Conservation (phyloP, 805 yeast genomes). For the Metschnikowia vanudenii region DNA sequence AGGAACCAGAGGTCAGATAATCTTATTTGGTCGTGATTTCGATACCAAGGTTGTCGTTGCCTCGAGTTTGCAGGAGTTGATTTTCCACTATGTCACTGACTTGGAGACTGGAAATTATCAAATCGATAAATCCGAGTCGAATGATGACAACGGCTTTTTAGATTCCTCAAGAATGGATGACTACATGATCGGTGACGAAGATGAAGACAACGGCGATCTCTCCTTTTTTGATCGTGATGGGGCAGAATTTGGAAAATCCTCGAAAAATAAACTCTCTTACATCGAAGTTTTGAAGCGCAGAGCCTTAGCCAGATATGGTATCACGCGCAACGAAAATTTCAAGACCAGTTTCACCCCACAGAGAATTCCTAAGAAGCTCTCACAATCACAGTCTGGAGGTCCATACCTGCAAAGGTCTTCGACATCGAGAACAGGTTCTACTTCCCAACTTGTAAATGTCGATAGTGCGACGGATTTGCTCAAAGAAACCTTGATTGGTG, state of each 20-base stretch:
- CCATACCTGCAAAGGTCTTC: conserved; percentile 2
- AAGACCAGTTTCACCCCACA: conserved; percentile 40
- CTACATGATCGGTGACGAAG: conserved; percentile 45
- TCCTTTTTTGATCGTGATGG: conserved; percentile 36
- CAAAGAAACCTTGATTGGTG: conserved; percentile 44
- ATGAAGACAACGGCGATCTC: conserved; percentile 45
- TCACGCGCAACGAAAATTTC: conserved; percentile 33
- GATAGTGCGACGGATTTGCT: conserved; percentile 35
- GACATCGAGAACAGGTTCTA: conserved; percentile 8
- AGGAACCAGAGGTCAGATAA: conserved; percentile 21
- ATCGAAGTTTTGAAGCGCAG: conserved; percentile 43
- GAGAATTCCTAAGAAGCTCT: conserved; percentile 16
- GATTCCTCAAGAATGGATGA: conserved; percentile 40
- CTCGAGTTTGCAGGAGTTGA: conserved; percentile 35
- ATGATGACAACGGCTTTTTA: conserved; percentile 38
- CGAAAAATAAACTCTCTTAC: conserved; percentile 34
- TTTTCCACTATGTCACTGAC: conserved; percentile 38
- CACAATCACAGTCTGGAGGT: not conserved
- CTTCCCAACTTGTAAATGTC: conserved; percentile 21
- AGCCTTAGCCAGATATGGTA: conserved; percentile 40
- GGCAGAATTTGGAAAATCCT: conserved; percentile 33
- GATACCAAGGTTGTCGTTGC: conserved; percentile 24
- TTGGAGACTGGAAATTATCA: conserved; percentile 42
- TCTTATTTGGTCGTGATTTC: conserved; percentile 22
- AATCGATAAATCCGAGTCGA: conserved; percentile 33